phyloP scores from a whole-genome alignment of 148 eudicot genomes.

The Drosera capensis region DNA sequence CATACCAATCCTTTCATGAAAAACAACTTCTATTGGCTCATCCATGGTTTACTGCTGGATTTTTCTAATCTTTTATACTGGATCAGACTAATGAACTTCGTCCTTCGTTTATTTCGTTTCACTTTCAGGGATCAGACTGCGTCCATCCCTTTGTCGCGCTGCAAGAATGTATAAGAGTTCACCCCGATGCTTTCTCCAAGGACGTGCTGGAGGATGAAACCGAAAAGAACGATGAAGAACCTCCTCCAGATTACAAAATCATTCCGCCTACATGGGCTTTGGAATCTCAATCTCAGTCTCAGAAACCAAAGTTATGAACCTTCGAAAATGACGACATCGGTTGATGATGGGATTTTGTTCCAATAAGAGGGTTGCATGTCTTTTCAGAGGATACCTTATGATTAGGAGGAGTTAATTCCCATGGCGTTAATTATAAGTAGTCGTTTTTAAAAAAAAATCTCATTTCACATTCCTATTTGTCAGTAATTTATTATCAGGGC shows the following conservation, averaged over 20 bases:
- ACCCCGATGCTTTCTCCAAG: slow-evolving; percentile 74
- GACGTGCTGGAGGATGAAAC: slow-evolving; percentile 41
- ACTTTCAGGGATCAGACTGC: slow-evolving; percentile 69
- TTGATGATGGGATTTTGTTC: no score
- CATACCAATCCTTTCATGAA: no score
- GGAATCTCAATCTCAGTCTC: slow-evolving; percentile 30
- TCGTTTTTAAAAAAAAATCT: no score
- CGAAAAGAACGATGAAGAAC: slow-evolving; percentile 21
- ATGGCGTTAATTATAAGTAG: no score
- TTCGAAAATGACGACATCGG: no score
- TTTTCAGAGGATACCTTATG: no score
- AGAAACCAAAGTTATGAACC: no score
- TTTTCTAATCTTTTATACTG: neutral
- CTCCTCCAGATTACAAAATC: slow-evolving; percentile 29
- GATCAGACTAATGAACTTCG: neutral
- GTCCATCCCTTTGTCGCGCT: slow-evolving; percentile 74
- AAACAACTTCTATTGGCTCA: no score
- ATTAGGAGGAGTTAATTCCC: no score
- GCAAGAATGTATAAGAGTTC: slow-evolving; percentile 60
- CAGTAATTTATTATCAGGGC: no score
- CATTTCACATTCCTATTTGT: no score
- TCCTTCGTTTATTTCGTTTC: neutral
- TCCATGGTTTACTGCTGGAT: neutral
- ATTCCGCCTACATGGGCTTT: slow-evolving; percentile 58
- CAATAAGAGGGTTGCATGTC: no score